Conservation (phyloP, 768 basidiomycete genomes). For the Symmetrospora coprosmae region DNA sequence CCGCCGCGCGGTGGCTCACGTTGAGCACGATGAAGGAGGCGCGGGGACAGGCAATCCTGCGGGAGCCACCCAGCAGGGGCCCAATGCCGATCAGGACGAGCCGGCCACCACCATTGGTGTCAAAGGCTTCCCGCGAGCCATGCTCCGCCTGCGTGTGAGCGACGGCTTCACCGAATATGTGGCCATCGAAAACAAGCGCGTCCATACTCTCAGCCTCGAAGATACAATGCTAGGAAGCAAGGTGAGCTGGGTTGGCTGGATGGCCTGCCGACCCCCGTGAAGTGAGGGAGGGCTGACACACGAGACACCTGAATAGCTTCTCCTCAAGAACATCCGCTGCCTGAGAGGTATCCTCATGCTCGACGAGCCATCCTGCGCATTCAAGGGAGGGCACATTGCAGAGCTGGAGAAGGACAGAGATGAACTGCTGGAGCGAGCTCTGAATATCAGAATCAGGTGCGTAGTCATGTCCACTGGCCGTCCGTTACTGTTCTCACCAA, state of each 20-base stretch:
- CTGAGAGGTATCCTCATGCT: slow-evolving; percentile 62
- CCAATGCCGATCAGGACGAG: slow-evolving; percentile 48
- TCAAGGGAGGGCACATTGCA: slow-evolving; percentile 23
- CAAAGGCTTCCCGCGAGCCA: slow-evolving; percentile 55
- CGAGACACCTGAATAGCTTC: no score
- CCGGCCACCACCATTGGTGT: background rate
- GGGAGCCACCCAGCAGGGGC: no score
- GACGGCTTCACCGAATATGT: slow-evolving; percentile 58
- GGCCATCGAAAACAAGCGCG: slow-evolving; percentile 61
- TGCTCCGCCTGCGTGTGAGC: slow-evolving; percentile 59
- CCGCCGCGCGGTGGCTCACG: slow-evolving; percentile 34
- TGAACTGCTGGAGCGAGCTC: slow-evolving; percentile 51
- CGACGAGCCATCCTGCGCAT: slow-evolving; percentile 49
- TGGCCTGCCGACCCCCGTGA: no score
- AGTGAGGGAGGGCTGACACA: no score
- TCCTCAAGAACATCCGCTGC: slow-evolving; percentile 55
- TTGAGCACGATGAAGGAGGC: slow-evolving; percentile 44
- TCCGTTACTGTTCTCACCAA: no score
- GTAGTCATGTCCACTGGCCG: no score
- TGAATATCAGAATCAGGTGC: slow-evolving; percentile 37
- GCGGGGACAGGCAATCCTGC: slow-evolving; percentile 55
- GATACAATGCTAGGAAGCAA: slow-evolving; percentile 70
- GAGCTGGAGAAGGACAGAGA: slow-evolving; percentile 49
- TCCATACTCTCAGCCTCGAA: slow-evolving; percentile 56
- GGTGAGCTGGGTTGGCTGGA: slow-evolving; percentile 45